A percentile compares a stretch with the other conserved stretches of the same genome.
phyloP scores from a whole-genome alignment of 2,329 filamentous ascomycete species.

The Cladosporium velox region DNA sequence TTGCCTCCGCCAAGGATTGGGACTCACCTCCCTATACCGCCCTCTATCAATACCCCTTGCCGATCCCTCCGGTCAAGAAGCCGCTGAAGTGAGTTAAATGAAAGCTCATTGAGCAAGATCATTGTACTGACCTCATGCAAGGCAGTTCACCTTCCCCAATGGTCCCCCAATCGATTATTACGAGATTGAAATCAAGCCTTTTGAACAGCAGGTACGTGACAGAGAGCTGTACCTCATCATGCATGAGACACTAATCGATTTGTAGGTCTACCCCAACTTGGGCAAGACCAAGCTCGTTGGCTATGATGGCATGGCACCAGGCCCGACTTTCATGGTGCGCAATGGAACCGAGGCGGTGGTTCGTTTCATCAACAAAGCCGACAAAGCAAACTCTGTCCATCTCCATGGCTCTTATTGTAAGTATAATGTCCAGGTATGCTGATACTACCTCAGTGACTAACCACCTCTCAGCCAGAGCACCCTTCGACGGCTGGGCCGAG shows the following conservation, averaged over 20 bases:
- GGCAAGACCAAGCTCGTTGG: slow-evolving; percentile 46
- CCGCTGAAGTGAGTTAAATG: slow-evolving; percentile 30
- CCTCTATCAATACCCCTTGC: slow-evolving; percentile 29
- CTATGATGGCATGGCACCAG: slow-evolving; percentile 54
- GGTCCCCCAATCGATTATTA: slow-evolving; percentile 49
- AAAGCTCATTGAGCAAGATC: neutral
- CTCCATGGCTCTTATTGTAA: slow-evolving; percentile 56
- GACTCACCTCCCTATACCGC: slow-evolving; percentile 28
- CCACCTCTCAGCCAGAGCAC: slow-evolving; percentile 26
- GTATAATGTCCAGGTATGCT: neutral
- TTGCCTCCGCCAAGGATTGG: slow-evolving; percentile 20
- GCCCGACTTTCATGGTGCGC: slow-evolving; percentile 55
- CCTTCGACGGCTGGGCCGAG: slow-evolving; percentile 56
- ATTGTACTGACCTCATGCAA: neutral
- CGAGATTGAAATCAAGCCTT: slow-evolving; percentile 46
- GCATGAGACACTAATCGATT: neutral
- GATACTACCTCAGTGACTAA: neutral
- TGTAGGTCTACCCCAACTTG: slow-evolving; percentile 45
- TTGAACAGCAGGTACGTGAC: slow-evolving; percentile 39
- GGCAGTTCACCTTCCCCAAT: slow-evolving; percentile 25
- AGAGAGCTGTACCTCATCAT: neutral
- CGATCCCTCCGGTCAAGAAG: slow-evolving; percentile 27
- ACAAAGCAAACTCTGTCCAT: slow-evolving; percentile 51
- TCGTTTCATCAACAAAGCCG: slow-evolving; percentile 55
- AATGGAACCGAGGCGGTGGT: slow-evolving; percentile 56